Evolutionary conservation across 805 yeast genomes (phyloP).

Genomic region (Pichia paraexigua): DNA sequence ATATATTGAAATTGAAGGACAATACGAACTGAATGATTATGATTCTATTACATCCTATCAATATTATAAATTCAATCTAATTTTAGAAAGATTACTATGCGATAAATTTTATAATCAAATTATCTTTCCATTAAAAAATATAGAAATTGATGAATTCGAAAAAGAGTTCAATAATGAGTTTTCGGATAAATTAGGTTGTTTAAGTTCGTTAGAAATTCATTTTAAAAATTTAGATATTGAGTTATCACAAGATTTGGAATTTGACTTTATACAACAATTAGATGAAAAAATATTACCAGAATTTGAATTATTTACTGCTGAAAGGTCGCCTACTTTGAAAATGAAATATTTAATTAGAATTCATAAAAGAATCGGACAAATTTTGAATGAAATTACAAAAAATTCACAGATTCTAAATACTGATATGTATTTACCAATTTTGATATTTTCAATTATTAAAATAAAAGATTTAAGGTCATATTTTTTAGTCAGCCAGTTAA

Average conservation of each 20-base stretch:
- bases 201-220: constrained; percentile 19
- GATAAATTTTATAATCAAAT: constrained; percentile 28
- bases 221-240: constrained; percentile 26
- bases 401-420: constrained; percentile 20
- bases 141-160: constrained; percentile 26
- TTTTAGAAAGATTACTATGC: constrained; percentile 27
- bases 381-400: constrained; percentile 17
- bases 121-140: constrained; percentile 26
- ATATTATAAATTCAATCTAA: constrained; percentile 22
- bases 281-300: constrained; percentile 22
- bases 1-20: constrained; percentile 16
- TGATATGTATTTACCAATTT: constrained; percentile 28
- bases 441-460: constrained; percentile 28
- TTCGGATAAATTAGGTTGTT: constrained; percentile 20
- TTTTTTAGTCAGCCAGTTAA: constrained; percentile 25
- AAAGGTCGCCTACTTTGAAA: constrained; percentile 29
- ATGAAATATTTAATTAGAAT: constrained; percentile 24
- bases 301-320: constrained; percentile 27
- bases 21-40: constrained; percentile 14
- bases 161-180: constrained; percentile 21
- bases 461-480: constrained; percentile 23
- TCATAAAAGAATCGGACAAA: constrained; percentile 23
- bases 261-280: constrained; percentile 17
- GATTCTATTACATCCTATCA: constrained; percentile 11
- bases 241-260: constrained; percentile 18